Conservation (phyloP, 495 filamentous ascomycete species). For the Cladorrhinum samala region DNA sequence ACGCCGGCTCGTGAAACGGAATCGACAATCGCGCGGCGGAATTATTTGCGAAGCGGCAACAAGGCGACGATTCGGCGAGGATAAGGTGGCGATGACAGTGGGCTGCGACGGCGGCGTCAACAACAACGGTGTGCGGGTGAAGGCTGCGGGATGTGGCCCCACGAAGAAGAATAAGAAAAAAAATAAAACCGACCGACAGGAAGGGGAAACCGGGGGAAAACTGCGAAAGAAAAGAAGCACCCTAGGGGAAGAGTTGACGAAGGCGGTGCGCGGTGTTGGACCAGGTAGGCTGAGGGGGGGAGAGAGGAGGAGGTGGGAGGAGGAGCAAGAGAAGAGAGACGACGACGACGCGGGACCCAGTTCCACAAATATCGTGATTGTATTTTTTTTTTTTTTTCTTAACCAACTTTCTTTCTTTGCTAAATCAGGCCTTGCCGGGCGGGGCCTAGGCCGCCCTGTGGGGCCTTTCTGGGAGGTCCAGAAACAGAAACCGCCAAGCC, state of each 20-base stretch:
- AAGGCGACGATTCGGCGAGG: constrained; percentile 1
- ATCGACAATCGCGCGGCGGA: not conserved
- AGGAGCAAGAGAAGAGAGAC: constrained; percentile 10
- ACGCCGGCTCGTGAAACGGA: not conserved
- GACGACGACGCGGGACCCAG: constrained; percentile 5
- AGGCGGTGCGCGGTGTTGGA: constrained; percentile 32
- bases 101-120: not conserved
- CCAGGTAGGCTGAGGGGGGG: constrained; percentile 14
- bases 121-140: constrained; percentile 6
- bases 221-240: constrained; percentile 32
- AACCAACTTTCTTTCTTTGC: constrained; percentile 21
- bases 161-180: constrained; percentile 18
- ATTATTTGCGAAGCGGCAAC: not conserved
- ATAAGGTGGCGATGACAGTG: not conserved
- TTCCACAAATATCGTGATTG: constrained; percentile 30
- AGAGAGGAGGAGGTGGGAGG: constrained; percentile 8
- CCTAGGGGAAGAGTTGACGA: constrained; percentile 30
- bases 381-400: constrained; percentile 25
- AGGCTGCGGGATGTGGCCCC: not conserved
- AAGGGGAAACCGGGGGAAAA: constrained; percentile 14
- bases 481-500: not conserved
- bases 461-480: not conserved
- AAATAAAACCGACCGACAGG: constrained; percentile 22
- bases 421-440: constrained; percentile 23
- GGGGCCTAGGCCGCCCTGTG: constrained; percentile 7